Evolutionary conservation across 116 monocot species (phyloP).

Genomic region (Cymodocea nodosa): DNA sequence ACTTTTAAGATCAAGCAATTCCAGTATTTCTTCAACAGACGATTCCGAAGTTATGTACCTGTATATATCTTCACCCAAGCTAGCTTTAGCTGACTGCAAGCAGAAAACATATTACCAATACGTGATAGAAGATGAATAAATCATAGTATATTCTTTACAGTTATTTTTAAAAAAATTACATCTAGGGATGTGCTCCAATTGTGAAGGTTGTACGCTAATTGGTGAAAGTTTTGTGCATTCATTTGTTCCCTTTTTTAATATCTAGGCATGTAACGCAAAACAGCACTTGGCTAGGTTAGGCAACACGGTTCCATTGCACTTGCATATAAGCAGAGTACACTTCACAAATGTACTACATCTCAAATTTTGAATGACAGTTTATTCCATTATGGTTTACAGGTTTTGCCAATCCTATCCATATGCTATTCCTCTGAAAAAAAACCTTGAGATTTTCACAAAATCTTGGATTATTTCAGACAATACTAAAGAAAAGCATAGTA

Average conservation of each 20-base stretch:
- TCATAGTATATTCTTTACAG: neutral
- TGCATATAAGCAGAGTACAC: too few relatives aligned
- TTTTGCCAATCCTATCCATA: neutral
- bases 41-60: slow-evolving; percentile 28
- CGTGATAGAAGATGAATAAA: neutral
- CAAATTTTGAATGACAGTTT: too few relatives aligned
- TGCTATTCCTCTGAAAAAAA: neutral
- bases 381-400: too few relatives aligned
- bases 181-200: too few relatives aligned
- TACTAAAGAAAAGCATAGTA: neutral
- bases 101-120: slow-evolving; percentile 1
- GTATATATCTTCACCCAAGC: slow-evolving; percentile 58
- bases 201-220: too few relatives aligned
- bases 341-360: too few relatives aligned
- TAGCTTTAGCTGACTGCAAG: slow-evolving; percentile 72
- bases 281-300: too few relatives aligned
- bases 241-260: too few relatives aligned
- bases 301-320: too few relatives aligned
- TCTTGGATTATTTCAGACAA: too few relatives aligned
- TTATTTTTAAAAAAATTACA: neutral
- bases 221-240: too few relatives aligned
- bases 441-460: neutral
- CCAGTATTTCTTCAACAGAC: slow-evolving; percentile 43
- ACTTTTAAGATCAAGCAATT: slow-evolving; percentile 48
- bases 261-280: neutral